A percentile compares a stretch with the other conserved stretches of the same genome.
Conservation (phyloP, 768 basidiomycete genomes). For the Boletales sp. region DNA sequence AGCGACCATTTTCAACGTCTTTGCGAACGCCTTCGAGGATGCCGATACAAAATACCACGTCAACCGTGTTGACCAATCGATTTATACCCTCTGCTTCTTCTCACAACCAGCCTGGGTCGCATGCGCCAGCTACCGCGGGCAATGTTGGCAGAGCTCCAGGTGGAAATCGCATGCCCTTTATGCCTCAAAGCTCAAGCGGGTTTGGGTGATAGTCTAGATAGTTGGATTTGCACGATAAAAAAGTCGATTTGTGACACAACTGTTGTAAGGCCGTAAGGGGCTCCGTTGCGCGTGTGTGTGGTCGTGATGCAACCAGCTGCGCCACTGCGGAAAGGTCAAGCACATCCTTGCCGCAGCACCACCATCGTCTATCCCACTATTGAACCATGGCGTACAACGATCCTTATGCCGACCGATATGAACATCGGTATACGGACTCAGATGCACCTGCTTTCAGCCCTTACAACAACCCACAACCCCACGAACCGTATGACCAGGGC, state of each 20-base stretch:
- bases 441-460: constrained; percentile 42
- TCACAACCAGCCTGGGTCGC: constrained; percentile 19
- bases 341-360: constrained; percentile 19
- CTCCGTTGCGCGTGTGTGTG: neutral
- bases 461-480: constrained; percentile 41
- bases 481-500: constrained; percentile 52
- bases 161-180: constrained; percentile 54
- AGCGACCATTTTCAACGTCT: constrained; percentile 25
- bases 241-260: too few relatives aligned
- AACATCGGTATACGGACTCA: constrained; percentile 27
- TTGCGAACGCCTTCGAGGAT: constrained; percentile 26
- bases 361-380: neutral
- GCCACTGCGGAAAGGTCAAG: constrained; percentile 7
- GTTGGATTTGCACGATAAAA: neutral
- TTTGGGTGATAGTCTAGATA: constrained; percentile 25
- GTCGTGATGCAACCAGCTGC: constrained; percentile 5
- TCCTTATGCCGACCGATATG: constrained; percentile 42
- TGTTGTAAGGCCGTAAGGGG: too few relatives aligned
- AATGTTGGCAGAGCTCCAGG: constrained; percentile 21
- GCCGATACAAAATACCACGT: constrained; percentile 13
- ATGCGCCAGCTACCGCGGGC: constrained; percentile 6
- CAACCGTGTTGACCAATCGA: constrained; percentile 26
- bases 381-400: constrained; percentile 48
- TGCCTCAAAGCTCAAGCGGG: constrained; percentile 33
- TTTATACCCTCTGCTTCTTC: constrained; percentile 26